Conservation (phyloP, 768 basidiomycete species). For the Galerina marginata region DNA sequence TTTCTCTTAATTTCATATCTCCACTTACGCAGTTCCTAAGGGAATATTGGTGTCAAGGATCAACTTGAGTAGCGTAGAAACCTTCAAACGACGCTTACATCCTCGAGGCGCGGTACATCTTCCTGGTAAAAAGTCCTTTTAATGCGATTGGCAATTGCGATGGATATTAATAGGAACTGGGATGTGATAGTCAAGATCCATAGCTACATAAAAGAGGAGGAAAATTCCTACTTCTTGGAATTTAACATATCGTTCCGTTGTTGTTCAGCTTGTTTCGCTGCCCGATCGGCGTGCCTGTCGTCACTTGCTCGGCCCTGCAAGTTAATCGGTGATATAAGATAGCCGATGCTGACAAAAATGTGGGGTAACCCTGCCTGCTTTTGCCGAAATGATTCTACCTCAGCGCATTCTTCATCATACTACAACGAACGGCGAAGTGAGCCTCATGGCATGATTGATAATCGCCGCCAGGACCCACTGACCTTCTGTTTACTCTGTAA, state of each 20-base stretch:
- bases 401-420: constrained; percentile 82
- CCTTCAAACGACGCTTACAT: constrained; percentile 54
- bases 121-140: constrained; percentile 76
- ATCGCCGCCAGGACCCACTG: constrained; percentile 1
- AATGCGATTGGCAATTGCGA: constrained; percentile 66
- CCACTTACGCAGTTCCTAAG: constrained; percentile 73
- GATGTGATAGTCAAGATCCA: not conserved
- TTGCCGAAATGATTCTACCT: constrained; percentile 75
- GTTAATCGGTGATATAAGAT: constrained; percentile 9
- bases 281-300: constrained; percentile 78
- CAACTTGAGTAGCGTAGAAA: constrained; percentile 10
- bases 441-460: not conserved
- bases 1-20: not conserved
- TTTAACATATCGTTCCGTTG: constrained; percentile 80
- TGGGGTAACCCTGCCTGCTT: constrained; percentile 64
- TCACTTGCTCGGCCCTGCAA: constrained; percentile 67
- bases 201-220: not conserved
- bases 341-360: not conserved
- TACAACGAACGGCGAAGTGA: constrained; percentile 31
- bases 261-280: constrained; percentile 75
- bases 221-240: constrained; percentile 72
- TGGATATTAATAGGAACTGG: constrained; percentile 76
- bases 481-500: constrained; percentile 70
- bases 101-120: constrained; percentile 71
- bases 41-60: constrained; percentile 11